A percentile compares a stretch with the other conserved stretches of the same genome.
phyloP scores from a whole-genome alignment of 73 alveolate genomes.

The Blepharisma japonicum region DNA sequence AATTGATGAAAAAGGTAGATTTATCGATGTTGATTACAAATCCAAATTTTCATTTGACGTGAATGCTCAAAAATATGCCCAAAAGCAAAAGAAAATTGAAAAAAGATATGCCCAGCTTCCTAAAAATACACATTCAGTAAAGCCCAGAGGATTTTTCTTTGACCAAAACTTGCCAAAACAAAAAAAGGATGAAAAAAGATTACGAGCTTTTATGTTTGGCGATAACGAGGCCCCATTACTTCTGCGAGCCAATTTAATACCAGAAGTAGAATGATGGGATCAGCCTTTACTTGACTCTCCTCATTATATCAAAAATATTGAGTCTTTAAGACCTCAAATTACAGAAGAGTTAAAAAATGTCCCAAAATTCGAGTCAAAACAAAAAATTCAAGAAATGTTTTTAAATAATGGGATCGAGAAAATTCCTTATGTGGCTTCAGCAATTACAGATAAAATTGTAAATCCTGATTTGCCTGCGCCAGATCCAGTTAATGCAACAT shows the following conservation, averaged over 20 bases:
- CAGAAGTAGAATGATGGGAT: constrained; percentile 94
- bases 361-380: no score
- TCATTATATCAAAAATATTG: background rate
- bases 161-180: constrained; percentile 54
- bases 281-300: constrained; percentile 37
- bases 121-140: constrained; percentile 27
- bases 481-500: constrained; percentile 52
- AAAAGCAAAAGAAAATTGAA: constrained; percentile 34
- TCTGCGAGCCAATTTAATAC: constrained; percentile 60
- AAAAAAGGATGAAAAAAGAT: constrained; percentile 37
- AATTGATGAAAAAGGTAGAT: constrained; percentile 34
- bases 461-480: constrained; percentile 67
- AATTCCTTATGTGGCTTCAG: constrained; percentile 7
- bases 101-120: constrained; percentile 31
- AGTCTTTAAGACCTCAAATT: constrained; percentile 21
- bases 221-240: constrained; percentile 10
- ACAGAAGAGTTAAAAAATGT: constrained; percentile 7
- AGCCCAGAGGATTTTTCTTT: constrained; percentile 43
- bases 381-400: constrained; percentile 31
- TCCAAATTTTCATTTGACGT: constrained; percentile 3
- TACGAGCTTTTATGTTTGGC: background rate
- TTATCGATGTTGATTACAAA: background rate
- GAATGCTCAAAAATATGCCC: constrained; percentile 31
- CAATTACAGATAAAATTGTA: constrained; percentile 62
- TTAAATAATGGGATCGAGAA: constrained; percentile 36